phyloP scores from a whole-genome alignment of 176 grass and related monocot species.

The Saccharum officinarum region DNA sequence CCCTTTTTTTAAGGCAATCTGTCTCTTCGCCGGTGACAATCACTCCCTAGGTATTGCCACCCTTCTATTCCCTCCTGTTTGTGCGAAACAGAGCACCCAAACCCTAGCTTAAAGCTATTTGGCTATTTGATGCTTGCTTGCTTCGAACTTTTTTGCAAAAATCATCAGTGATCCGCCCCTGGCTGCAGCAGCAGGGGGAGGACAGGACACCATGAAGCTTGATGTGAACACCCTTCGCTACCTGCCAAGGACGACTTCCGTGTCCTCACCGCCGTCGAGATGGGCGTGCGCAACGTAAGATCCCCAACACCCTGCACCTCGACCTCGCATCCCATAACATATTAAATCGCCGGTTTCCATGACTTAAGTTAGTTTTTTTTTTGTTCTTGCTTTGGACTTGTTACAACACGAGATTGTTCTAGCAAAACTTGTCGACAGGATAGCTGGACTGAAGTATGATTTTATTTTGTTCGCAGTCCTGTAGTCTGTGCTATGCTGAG shows the following conservation, averaged over 20 bases:
- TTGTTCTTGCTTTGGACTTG: not conserved
- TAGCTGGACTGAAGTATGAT: conserved; percentile 75
- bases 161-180: not conserved
- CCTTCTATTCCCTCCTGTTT: too few species aligned
- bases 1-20: too few species aligned
- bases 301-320: not conserved
- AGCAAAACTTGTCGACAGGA: conserved; percentile 80
- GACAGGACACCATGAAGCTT: conserved; percentile 63
- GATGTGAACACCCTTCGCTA: conserved; percentile 81
- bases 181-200: not conserved
- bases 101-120: too few species aligned
- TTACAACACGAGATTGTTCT: conserved; percentile 86
- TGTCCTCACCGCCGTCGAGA: conserved; percentile 84
- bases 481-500: not conserved
- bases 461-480: not conserved
- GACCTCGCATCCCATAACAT: not conserved
- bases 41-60: too few species aligned
- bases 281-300: conserved; percentile 94
- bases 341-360: not conserved
- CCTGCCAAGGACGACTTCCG: conserved; percentile 90
- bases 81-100: too few species aligned
- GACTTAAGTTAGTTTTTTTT: not conserved
- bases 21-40: too few species aligned
- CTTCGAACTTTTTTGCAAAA: too few species aligned
- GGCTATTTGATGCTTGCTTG: too few species aligned